phyloP scores from a whole-genome alignment of 164 flowering plant species.

The Malania oleifera region DNA sequence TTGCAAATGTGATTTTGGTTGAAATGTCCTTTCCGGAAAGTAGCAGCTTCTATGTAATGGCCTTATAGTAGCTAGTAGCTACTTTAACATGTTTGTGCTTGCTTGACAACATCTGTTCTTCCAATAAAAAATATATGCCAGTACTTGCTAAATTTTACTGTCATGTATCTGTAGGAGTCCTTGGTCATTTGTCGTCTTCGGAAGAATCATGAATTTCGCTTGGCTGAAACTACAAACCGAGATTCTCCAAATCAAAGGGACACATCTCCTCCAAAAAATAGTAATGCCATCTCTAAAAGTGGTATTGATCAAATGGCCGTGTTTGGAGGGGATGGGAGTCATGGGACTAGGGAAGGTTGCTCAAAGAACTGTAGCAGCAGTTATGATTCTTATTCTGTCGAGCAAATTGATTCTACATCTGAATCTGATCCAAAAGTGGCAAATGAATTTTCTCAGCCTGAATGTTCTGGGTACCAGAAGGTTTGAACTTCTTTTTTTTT shows the following conservation, averaged over 20 bases:
- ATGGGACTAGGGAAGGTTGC: constrained; percentile 24
- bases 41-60: too few relatives aligned
- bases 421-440: constrained; percentile 32
- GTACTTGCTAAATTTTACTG: background rate
- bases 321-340: constrained; percentile 21
- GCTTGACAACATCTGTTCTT: too few relatives aligned
- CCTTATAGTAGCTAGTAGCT: too few relatives aligned
- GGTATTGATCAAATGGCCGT: constrained; percentile 16
- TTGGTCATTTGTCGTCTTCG: constrained; percentile 72
- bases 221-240: constrained; percentile 19
- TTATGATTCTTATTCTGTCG: constrained; percentile 42
- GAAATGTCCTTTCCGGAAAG: too few relatives aligned
- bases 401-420: constrained; percentile 34
- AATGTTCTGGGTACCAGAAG: constrained; percentile 26
- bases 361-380: constrained; percentile 39
- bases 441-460: constrained; percentile 20
- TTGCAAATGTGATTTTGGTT: too few relatives aligned
- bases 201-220: constrained; percentile 40
- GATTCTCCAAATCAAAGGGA: constrained; percentile 15
- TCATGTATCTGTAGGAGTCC: constrained; percentile 44
- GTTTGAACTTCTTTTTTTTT: constrained; percentile 14
- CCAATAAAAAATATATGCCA: too few relatives aligned
- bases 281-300: constrained; percentile 19
- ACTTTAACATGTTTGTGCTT: too few relatives aligned
- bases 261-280: constrained; percentile 8